These are phyloP conservation scores for Chamaenerion angustifolium DNA, from an alignment of 345 rosid genomes.

Conservation along the genomic window DNA sequence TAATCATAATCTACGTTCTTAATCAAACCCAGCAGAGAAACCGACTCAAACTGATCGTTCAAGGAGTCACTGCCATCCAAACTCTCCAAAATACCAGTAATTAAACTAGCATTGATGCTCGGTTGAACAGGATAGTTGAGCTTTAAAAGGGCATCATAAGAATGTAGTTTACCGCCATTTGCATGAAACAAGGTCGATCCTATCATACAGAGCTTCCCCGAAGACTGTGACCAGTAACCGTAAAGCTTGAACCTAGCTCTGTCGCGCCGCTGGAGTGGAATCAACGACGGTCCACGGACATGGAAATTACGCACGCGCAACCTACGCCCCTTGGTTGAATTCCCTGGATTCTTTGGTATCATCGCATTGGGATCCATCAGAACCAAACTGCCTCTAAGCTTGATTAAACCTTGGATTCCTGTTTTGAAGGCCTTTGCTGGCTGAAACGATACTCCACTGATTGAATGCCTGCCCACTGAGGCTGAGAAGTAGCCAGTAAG, in stretches of 20 bases:
- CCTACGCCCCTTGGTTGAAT: constrained; percentile 13
- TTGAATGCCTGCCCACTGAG: constrained; percentile 28
- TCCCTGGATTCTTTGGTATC: constrained; percentile 7
- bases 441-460: constrained; percentile 25
- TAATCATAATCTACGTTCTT: constrained; percentile 34
- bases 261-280: constrained; percentile 21
- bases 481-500: constrained; percentile 14
- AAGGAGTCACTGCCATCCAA: constrained; percentile 14
- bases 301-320: constrained; percentile 22
- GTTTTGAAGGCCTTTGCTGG: constrained; percentile 9
- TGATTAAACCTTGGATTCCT: constrained; percentile 15
- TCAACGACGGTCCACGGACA: constrained; percentile 30
- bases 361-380: constrained; percentile 14
- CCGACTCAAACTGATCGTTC: constrained; percentile 27
- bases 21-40: constrained; percentile 48
- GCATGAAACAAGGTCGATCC: constrained; percentile 38
- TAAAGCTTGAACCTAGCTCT: constrained; percentile 24
- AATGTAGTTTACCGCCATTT: constrained; percentile 18
- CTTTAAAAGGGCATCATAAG: constrained; percentile 37
- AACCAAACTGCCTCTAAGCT: constrained; percentile 24
- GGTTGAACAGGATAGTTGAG: constrained; percentile 35
- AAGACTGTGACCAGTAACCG: constrained; percentile 63
- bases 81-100: constrained; percentile 50
- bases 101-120: constrained; percentile 40
- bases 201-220: constrained; percentile 75